Evolutionary conservation across 768 basidiomycete genomes (phyloP), one percentile per base, ranked within the genome.

Genomic region (Strobilomyces dryophilus): DNA sequence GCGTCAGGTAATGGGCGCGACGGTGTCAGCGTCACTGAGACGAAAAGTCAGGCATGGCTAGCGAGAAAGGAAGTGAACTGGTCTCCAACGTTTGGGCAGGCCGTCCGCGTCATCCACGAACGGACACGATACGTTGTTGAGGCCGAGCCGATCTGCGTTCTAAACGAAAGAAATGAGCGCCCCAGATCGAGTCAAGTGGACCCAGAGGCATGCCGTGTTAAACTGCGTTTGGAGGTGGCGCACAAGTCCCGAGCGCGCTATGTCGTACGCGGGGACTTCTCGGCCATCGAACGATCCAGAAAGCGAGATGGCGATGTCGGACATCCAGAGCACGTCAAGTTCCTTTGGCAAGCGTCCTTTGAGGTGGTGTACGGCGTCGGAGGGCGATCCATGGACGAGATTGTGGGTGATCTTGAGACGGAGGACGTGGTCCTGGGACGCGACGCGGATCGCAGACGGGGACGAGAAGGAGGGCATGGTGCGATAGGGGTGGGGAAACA

Each of bases 121-220:
- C 20, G 77, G 60, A 53, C 76, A 70, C n/a, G 86, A 86, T 37
- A 88, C 70, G 45, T 71, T 73, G 53, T 76, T 76, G 48, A 89
- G 68, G 35, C 82, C 84, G 11, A 89, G 76, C 53, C 75, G 74
- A 37, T 62, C 57, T 18, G 80, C 72, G 65, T 90, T 89, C 87
- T 90, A 60, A 52, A 53, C 29, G 12, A 8, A 44, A 47, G 36
- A 36, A 39, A 39, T 64, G 49, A 62, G 58, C 26, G 36, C 51
- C 57, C 4, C 37, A 39, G 40, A 51, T 27, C 15, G 24, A 41
- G 31, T 2, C 49, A 34, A 46, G 35, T 26, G 27, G 14, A 15
- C 7, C 47, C 8, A 32, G 21, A 53, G 51, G 51, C 71, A 47
- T 71, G 78, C 86, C 73, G 66, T 59, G 60, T 70, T 73, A 31